Base-by-base conservation (phyloP, 176 grass and related monocot species). In the Alloteropsis semialata region DNA sequence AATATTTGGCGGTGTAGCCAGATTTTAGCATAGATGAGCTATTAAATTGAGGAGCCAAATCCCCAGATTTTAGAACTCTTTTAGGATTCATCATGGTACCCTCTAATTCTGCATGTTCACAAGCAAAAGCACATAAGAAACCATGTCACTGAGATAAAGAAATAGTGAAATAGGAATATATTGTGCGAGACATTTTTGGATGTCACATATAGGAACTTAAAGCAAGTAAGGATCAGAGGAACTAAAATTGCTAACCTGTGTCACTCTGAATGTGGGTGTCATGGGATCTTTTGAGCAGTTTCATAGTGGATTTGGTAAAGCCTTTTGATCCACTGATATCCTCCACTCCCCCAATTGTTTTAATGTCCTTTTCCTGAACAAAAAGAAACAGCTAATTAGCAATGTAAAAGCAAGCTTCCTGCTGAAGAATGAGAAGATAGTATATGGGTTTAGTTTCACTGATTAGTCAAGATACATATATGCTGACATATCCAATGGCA, bases 231-330 rank as follows among this genome's bases (percentile, higher is more conserved):
- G 58, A 42, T 65, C 27, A 53, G 41, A 76, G 33, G 36, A 76
- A 81, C 14, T 79, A 49, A 43, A 60, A 74, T 78, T 85, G 67
- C 84, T 82, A 71, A 99, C 97, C 97, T 92, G 83, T n/a, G 67
- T 5, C 59, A 44, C 67, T 90, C n/a, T 89, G 80, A 80, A 96
- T 77, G 48, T 83, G 78, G 84, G 54, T 50, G 83, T 87, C 81
- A 81, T 22, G 75, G 73, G 93, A 58, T 79, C 91, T 96, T 89
- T 94, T 92, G 21, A 92, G 83, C 39, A 53, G 75, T 79, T 81
- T 51, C 28, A 74, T 65, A 75, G 44, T 81, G 60, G 74, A 83
- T 44, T 81, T 76, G 32, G 74, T 65, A 74, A 87, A 54, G 62
- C 54, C 38, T 54, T 84, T 80, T 36, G 49, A 75, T 74, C 75